A percentile compares a stretch with the other conserved stretches of the same genome.
phyloP scores from a whole-genome alignment of 371 early-diverging fungal genomes.

The Mucor mucedo region DNA sequence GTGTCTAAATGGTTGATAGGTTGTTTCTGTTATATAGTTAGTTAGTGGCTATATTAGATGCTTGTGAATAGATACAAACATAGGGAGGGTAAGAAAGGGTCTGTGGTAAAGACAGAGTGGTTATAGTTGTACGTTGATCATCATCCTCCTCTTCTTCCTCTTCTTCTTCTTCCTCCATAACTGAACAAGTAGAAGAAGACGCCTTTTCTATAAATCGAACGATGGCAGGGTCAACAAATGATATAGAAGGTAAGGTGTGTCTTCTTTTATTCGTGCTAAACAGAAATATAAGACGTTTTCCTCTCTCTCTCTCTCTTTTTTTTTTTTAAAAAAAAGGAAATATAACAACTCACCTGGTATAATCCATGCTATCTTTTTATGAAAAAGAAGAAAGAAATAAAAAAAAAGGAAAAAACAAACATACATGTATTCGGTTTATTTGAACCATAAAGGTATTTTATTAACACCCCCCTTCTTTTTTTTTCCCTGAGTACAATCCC shows the following conservation, averaged over 20 bases:
- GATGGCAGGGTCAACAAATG: conserved; percentile 42
- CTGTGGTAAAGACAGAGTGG: conserved; percentile 2
- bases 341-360: neutral
- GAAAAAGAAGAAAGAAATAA: neutral
- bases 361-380: neutral
- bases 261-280: conserved; percentile 9
- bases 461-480: conserved; percentile 1
- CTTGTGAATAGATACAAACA: neutral
- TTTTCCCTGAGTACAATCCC: neutral
- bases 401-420: neutral
- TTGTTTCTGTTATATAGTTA: neutral
- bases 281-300: no score
- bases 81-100: neutral
- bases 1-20: conserved; percentile 1
- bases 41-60: neutral
- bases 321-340: neutral
- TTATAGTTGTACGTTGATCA: conserved; percentile 6
- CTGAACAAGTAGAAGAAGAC: neutral
- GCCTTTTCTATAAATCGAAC: conserved; percentile 29
- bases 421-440: neutral
- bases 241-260: conserved; percentile 30
- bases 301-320: neutral
- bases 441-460: conserved; percentile 2
- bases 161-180: conserved; percentile 1
- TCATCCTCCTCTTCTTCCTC: neutral